Conservation (phyloP, 495 filamentous ascomycete species). For the Barbatosphaeria neglecta region DNA sequence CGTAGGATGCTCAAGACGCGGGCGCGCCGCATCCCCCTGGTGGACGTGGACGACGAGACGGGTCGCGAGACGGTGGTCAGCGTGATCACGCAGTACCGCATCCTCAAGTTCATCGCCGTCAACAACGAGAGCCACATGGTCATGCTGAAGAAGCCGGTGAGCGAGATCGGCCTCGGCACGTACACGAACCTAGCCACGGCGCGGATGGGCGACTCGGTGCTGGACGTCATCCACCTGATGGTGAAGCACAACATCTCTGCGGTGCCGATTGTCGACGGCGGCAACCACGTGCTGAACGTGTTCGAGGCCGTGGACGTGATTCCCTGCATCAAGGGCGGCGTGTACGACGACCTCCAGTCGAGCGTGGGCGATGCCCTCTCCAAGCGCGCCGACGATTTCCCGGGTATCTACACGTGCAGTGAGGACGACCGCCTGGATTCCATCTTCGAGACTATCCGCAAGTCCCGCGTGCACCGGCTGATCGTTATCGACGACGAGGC, state of each 20-base stretch:
- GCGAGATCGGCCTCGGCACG: slow-evolving; percentile 76
- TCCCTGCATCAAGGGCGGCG: slow-evolving; percentile 83
- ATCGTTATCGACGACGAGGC: slow-evolving; percentile 85
- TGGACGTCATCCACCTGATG: slow-evolving; percentile 90
- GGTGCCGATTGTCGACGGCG: slow-evolving; percentile 80
- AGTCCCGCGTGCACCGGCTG: slow-evolving; percentile 83
- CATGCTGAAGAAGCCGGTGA: slow-evolving; percentile 75
- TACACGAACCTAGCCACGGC: slow-evolving; percentile 73
- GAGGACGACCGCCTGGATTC: slow-evolving; percentile 85
- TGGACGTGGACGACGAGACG: slow-evolving; percentile 93
- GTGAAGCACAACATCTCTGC: slow-evolving; percentile 89
- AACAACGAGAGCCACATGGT: slow-evolving; percentile 83
- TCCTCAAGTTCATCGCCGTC: slow-evolving; percentile 96
- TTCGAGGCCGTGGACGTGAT: slow-evolving; percentile 98
- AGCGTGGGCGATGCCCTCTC: slow-evolving; percentile 83
- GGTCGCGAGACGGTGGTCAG: slow-evolving; percentile 85
- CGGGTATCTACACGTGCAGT: slow-evolving; percentile 92
- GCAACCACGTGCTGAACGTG: slow-evolving; percentile 79
- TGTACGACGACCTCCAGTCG: slow-evolving; percentile 79
- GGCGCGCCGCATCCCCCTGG: slow-evolving; percentile 84
- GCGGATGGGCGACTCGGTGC: slow-evolving; percentile 83
- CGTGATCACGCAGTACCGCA: slow-evolving; percentile 94
- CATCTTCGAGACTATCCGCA: slow-evolving; percentile 94
- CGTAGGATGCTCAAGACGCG: slow-evolving; percentile 87
- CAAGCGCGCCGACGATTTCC: slow-evolving; percentile 81